Conservation (phyloP, 176 grass and related monocot species). For the Raddia guianensis region DNA sequence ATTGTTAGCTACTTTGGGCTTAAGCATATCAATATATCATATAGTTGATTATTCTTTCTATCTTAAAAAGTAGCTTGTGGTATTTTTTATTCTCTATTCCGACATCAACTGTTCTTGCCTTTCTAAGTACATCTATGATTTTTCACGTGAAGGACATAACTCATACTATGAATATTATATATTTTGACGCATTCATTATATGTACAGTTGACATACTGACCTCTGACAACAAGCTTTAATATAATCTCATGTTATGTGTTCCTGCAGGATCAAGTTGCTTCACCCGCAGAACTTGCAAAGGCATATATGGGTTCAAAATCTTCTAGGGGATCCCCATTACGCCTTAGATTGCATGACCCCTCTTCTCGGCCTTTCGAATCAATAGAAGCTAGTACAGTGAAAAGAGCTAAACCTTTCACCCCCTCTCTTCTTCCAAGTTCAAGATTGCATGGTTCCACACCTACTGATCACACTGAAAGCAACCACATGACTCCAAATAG, state of each 20-base stretch:
- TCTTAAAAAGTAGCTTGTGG: not conserved
- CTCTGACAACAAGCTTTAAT: not conserved
- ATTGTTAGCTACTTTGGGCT: slow-evolving; percentile 12
- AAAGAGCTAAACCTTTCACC: slow-evolving; percentile 44
- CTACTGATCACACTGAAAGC: slow-evolving; percentile 28
- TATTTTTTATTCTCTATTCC: slow-evolving; percentile 13
- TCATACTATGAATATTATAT: slow-evolving; percentile 1
- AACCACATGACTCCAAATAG: slow-evolving; percentile 40
- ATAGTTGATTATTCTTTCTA: not conserved
- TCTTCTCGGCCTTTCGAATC: slow-evolving; percentile 12
- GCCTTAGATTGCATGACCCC: slow-evolving; percentile 50
- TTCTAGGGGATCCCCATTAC: slow-evolving; percentile 35
- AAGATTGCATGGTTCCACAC: slow-evolving; percentile 37
- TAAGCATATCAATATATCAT: not conserved
- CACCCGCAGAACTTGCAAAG: slow-evolving; percentile 65
- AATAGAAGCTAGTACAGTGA: slow-evolving; percentile 25
- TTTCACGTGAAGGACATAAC: not conserved
- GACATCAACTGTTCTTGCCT: not conserved
- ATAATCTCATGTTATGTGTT: slow-evolving; percentile 22
- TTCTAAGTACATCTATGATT: not conserved
- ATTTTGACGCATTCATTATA: not conserved
- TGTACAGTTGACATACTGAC: not conserved
- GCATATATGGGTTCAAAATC: slow-evolving; percentile 61
- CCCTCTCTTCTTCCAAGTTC: slow-evolving; percentile 20
- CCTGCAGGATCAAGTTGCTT: slow-evolving; percentile 47